Evolutionary conservation across 1,284 basidiomycete species (phyloP), one percentile per base, ranked within the genome.

Genomic region (Crucibulum parvulum): DNA sequence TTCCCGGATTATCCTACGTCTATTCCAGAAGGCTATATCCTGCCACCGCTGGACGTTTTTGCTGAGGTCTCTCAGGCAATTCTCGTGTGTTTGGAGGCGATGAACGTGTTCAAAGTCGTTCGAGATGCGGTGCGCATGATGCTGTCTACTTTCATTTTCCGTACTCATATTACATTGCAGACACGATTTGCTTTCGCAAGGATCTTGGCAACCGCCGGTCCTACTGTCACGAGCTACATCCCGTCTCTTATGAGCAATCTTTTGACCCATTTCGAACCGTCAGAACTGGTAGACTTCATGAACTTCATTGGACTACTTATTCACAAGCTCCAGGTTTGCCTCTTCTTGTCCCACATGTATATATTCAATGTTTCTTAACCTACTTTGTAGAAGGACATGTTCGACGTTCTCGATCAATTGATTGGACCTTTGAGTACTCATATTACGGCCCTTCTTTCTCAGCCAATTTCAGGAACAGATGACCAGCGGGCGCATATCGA

Each of bases 271-370:
- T 96, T 98, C 66, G 96, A 97, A 65, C 91, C 95, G 1, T 87
- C 90, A 7, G 98, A 99, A 76, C 81, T 99, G 61, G 90, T 93
- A 47, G 98, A 99, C 72, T 98, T 99, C 71, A 90, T 99, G 83
- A 92, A 91, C 72, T 99, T 99, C 81, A 91, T 99, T 58, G 90
- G 90, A 7, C 81, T 98, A 18, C 81, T 99, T 60, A 92, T 97
- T 61, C 95, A 98, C 76, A 94, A 94, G 72, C 88, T 99, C 64
- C 94, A 95, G 84, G 95, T 95, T 62, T 66, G 84, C 71, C 37
- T 13, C 37, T 64, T 34, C 37, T 31, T 36, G n/a, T 37, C 43
- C 24, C 39, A n/a, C 8, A 51, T 16, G 43, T 37, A 52, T 66
- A 18, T 61, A 55, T 65, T 18, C 57, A 56, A 37, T 34, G 35